Evolutionary conservation across 1,139 yeast genomes (phyloP).

Genomic region (Pichia sp.): DNA sequence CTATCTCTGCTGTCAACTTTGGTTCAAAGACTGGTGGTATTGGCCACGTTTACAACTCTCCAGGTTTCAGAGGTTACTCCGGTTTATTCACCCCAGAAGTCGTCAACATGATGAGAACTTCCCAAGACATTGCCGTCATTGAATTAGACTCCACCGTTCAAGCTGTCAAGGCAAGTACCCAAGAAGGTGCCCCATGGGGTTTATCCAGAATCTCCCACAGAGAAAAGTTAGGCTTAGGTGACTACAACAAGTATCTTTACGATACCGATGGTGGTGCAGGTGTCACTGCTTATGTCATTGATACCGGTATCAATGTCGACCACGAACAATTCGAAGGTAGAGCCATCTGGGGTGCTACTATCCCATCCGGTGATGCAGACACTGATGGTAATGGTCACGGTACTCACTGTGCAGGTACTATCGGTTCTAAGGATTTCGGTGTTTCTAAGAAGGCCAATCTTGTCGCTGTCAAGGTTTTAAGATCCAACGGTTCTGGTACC

Average conservation of each 20-base stretch:
- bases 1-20: conserved; percentile 32
- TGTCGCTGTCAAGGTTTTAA: conserved; percentile 71
- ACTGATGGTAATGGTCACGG: conserved; percentile 60
- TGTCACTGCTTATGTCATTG: conserved; percentile 43
- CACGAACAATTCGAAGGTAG: conserved; percentile 55
- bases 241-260: conserved; percentile 83
- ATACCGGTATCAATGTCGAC: conserved; percentile 53
- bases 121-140: conserved; percentile 72
- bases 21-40: conserved; percentile 51
- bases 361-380: conserved; percentile 35
- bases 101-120: conserved; percentile 64
- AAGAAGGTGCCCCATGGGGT: conserved; percentile 96
- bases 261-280: conserved; percentile 56
- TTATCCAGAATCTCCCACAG: conserved; percentile 94
- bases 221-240: conserved; percentile 67
- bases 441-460: conserved; percentile 69
- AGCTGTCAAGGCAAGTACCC: conserved; percentile 59
- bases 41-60: conserved; percentile 58
- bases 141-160: conserved; percentile 80
- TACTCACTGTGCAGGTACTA: conserved; percentile 90
- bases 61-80: conserved; percentile 58
- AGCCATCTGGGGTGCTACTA: conserved; percentile 47
- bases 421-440: conserved; percentile 76
- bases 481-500: conserved; percentile 63
- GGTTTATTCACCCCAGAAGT: conserved; percentile 76